Evolutionary conservation across 257 asterid species (phyloP).

Genomic region (Eustoma russellianum): DNA sequence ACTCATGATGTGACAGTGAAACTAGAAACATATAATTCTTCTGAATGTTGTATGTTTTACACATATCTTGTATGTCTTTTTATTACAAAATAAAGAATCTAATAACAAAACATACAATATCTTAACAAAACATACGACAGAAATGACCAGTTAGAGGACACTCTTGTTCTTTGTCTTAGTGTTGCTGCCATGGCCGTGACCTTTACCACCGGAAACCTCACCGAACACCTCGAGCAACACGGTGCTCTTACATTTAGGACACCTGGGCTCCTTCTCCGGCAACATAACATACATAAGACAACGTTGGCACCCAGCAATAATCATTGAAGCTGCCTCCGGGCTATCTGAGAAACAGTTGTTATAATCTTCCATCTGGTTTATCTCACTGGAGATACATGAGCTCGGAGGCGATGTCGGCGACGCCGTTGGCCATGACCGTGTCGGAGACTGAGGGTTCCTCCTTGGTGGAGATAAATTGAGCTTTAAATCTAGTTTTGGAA

Average conservation of each 20-base stretch:
- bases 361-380: slow-evolving; percentile 9
- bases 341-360: slow-evolving; percentile 31
- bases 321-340: slow-evolving; percentile 46
- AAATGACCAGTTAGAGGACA: not conserved
- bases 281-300: slow-evolving; percentile 92
- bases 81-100: not conserved
- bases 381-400: slow-evolving; percentile 57
- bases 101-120: not conserved
- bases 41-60: no score
- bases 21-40: no score
- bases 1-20: no score
- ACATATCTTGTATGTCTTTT: no score
- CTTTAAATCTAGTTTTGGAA: slow-evolving; percentile 32
- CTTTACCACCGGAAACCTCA: slow-evolving; percentile 9
- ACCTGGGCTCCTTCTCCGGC: slow-evolving; percentile 65
- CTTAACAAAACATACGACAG: not conserved
- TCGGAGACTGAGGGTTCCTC: slow-evolving; percentile 23
- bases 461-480: slow-evolving; percentile 43
- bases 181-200: slow-evolving; percentile 3
- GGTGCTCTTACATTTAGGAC: slow-evolving; percentile 89
- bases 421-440: slow-evolving; percentile 19
- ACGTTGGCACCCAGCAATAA: slow-evolving; percentile 53
- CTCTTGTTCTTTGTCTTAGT: slow-evolving; percentile 28
- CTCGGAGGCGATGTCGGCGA: slow-evolving; percentile 36
- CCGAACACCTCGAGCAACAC: slow-evolving; percentile 56